These are phyloP conservation scores for Chlorella sp. DNA, from an alignment of 139 green algal genomes.

Conservation along the genomic window DNA sequence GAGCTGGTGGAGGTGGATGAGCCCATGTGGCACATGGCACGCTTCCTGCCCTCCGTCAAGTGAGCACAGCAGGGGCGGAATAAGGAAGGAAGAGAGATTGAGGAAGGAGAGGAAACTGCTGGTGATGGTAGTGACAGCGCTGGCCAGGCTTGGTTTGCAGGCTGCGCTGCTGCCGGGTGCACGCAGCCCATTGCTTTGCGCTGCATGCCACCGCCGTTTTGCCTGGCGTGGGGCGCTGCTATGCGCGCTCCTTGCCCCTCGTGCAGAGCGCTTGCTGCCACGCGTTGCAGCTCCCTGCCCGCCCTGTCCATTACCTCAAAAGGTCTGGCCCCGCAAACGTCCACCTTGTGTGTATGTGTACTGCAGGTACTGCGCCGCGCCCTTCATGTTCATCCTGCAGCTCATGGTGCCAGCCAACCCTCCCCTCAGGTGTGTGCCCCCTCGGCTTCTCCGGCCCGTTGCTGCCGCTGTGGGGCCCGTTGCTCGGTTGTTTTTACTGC, in stretches of 20 bases:
- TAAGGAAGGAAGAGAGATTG: too few relatives aligned
- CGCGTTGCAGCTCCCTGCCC: background rate
- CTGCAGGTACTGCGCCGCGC: slow-evolving; percentile 58
- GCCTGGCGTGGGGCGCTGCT: background rate
- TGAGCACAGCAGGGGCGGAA: background rate
- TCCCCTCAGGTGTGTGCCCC: slow-evolving; percentile 30
- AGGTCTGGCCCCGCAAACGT: too few relatives aligned
- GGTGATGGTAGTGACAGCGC: too few relatives aligned
- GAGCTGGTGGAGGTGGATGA: slow-evolving; percentile 69
- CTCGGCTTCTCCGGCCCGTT: background rate
- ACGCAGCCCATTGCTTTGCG: too few relatives aligned
- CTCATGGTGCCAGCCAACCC: slow-evolving; percentile 72
- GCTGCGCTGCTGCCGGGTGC: background rate
- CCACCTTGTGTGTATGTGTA: background rate
- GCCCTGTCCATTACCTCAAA: background rate
- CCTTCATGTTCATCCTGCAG: slow-evolving; percentile 74
- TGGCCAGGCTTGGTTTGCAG: background rate
- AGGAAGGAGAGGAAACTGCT: too few relatives aligned
- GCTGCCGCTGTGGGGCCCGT: background rate
- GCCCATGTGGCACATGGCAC: slow-evolving; percentile 62
- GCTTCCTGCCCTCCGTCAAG: slow-evolving; percentile 60
- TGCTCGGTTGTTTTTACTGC: too few relatives aligned
- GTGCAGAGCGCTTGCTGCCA: background rate
- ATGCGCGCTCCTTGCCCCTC: background rate
- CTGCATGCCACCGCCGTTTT: background rate